Percentiles rank a stretch among this genome's conserved stretches.
These are phyloP conservation scores for Oryza coarctata DNA, from an alignment of 176 grass and related monocot genomes.

Conservation along the genomic window DNA sequence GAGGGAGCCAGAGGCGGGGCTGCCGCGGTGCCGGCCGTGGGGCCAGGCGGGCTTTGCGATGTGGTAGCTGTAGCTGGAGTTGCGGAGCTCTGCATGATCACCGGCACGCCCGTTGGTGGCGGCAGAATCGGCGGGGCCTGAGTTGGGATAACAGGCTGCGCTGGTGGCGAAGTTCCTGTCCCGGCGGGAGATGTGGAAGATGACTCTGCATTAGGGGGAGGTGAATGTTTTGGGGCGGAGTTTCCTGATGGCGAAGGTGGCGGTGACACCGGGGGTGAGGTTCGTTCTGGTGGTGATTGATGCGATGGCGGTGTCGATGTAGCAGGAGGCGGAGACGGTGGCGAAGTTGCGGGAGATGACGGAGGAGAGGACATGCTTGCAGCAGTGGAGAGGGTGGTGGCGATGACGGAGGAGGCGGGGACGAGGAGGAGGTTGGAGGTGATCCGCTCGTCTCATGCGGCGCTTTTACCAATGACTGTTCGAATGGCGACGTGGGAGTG, in stretches of 20 bases:
- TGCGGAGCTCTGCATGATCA: slow-evolving; percentile 17
- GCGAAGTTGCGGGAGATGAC: not conserved
- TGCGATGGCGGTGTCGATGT: not conserved
- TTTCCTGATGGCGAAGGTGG: slow-evolving; percentile 13
- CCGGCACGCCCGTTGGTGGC: slow-evolving; percentile 8
- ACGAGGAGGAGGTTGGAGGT: not conserved
- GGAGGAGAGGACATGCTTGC: slow-evolving; percentile 19
- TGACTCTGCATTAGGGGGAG: not conserved
- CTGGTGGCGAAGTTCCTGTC: not conserved
- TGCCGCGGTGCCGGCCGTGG: not conserved
- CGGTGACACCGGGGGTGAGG: not conserved
- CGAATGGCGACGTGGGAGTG: not conserved
- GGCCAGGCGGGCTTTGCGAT: not conserved
- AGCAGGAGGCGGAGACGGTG: slow-evolving; percentile 3
- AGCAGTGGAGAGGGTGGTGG: slow-evolving; percentile 28
- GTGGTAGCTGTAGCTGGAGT: not conserved
- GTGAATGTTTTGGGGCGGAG: not conserved
- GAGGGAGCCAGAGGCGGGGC: not conserved
- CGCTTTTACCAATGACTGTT: not conserved
- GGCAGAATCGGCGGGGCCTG: not conserved
- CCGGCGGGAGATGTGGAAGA: not conserved
- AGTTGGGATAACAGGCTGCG: not conserved
- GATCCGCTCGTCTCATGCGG: not conserved
- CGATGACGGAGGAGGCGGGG: slow-evolving; percentile 28
- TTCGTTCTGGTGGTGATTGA: not conserved